phyloP scores from a whole-genome alignment of 208 protist genomes.

The Leishmania turanica region DNA sequence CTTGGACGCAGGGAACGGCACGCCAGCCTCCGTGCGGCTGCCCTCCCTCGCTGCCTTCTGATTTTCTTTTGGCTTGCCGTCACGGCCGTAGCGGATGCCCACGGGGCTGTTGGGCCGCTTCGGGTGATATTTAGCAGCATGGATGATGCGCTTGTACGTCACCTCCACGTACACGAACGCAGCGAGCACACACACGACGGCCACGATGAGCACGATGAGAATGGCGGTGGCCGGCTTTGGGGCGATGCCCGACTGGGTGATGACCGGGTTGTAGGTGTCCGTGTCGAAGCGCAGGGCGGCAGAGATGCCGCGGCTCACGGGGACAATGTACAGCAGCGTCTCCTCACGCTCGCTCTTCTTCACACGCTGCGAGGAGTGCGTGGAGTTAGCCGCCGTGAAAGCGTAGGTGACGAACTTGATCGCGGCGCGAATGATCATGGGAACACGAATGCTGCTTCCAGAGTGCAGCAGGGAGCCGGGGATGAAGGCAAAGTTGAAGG shows the following conservation, averaged over 20 bases:
- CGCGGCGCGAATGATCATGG: conserved; percentile 49
- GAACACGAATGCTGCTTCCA: conserved; percentile 58
- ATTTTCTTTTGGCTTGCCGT: conserved; percentile 43
- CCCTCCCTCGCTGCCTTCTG: conserved; percentile 24
- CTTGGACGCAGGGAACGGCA: conserved; percentile 10
- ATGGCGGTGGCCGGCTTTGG: conserved; percentile 55
- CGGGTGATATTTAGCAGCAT: conserved; percentile 69
- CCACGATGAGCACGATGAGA: conserved; percentile 63
- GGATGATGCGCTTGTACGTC: conserved; percentile 70
- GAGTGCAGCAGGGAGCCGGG: conserved; percentile 80
- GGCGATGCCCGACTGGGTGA: conserved; percentile 26
- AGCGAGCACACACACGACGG: conserved; percentile 52
- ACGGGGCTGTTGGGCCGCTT: conserved; percentile 55
- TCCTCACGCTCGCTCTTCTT: conserved; percentile 48
- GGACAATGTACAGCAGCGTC: conserved; percentile 62
- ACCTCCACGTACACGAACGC: conserved; percentile 69
- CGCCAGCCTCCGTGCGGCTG: conserved; percentile 16
- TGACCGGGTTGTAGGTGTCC: conserved; percentile 54
- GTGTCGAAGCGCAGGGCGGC: conserved; percentile 61
- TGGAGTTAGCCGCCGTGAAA: conserved; percentile 19
- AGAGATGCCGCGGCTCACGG: conserved; percentile 64
- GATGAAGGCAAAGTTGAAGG: conserved; percentile 84
- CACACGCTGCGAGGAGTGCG: conserved; percentile 29
- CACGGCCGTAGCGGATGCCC: conserved; percentile 61
- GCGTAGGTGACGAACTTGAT: conserved; percentile 70